A percentile compares a stretch with the other conserved stretches of the same genome.
phyloP scores from a whole-genome alignment of 306 rosid species.

The Fragaria vesca region DNA sequence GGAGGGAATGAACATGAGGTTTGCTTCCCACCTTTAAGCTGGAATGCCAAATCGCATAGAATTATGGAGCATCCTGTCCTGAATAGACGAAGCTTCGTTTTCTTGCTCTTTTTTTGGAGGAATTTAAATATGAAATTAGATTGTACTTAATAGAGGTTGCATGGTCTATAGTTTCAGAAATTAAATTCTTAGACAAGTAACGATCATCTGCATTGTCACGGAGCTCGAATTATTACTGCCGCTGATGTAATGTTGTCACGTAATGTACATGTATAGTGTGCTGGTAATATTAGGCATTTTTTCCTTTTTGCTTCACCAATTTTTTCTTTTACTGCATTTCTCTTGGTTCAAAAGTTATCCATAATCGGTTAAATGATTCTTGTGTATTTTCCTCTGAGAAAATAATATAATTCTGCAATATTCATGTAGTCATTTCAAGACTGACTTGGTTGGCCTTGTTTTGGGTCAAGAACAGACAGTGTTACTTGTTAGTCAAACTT shows the following conservation, averaged over 20 bases:
- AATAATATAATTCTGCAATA: too few relatives aligned
- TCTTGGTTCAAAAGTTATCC: too few relatives aligned
- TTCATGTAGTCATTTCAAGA: too few relatives aligned
- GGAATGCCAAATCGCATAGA: background rate
- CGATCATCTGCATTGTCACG: background rate
- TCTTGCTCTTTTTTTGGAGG: background rate
- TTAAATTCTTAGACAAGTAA: background rate
- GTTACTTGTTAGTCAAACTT: background rate
- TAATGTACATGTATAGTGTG: background rate
- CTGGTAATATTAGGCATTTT: background rate
- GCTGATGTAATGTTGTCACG: background rate
- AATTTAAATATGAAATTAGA: background rate
- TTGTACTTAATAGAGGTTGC: background rate
- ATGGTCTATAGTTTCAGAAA: background rate
- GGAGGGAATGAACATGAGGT: conserved; percentile 45
- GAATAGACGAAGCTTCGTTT: background rate
- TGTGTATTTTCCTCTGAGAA: too few relatives aligned
- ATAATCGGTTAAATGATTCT: too few relatives aligned
- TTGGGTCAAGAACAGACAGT: background rate
- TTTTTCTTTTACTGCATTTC: too few relatives aligned
- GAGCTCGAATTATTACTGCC: background rate
- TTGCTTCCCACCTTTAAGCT: background rate
- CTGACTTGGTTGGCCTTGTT: too few relatives aligned
- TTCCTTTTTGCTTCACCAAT: background rate
- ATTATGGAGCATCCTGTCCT: background rate